phyloP scores from a whole-genome alignment of 148 eudicot genomes.

The Camellia granthamiana region DNA sequence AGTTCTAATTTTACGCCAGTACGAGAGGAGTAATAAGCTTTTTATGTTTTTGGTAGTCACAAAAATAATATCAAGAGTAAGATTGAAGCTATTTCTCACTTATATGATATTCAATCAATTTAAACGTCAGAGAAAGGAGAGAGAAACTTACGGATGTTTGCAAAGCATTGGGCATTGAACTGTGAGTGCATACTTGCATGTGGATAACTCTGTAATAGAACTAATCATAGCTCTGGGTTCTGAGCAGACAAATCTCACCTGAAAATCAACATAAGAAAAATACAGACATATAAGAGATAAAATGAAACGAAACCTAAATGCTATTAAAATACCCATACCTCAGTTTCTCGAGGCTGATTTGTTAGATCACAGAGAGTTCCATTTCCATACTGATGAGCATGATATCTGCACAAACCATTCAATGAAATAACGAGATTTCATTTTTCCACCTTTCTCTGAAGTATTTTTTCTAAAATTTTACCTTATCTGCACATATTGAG shows the following conservation, averaged over 20 bases:
- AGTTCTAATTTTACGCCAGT: no score
- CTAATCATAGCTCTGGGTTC: conserved; percentile 86
- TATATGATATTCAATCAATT: neutral
- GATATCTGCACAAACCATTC: conserved; percentile 59
- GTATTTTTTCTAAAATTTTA: neutral
- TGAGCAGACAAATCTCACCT: conserved; percentile 95
- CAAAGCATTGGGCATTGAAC: conserved; percentile 80
- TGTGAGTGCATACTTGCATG: conserved; percentile 95
- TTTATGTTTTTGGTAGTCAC: neutral
- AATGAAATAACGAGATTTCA: neutral
- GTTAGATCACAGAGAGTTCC: conserved; percentile 92
- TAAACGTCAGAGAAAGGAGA: conserved; percentile 8
- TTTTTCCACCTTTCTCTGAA: neutral
- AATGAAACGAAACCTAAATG: conserved; percentile 7
- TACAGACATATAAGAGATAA: neutral
- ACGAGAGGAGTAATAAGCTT: neutral
- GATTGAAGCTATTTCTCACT: neutral
- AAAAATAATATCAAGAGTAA: neutral
- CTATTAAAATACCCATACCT: conserved; percentile 39
- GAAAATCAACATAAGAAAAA: conserved; percentile 17
- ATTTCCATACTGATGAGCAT: conserved; percentile 76
- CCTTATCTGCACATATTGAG: neutral
- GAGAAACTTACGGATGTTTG: conserved; percentile 77
- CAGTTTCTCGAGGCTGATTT: conserved; percentile 80
- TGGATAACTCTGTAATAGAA: conserved; percentile 85